Evolutionary conservation across 805 yeast genomes (phyloP).

Genomic region (Monosporozyma servazzii): DNA sequence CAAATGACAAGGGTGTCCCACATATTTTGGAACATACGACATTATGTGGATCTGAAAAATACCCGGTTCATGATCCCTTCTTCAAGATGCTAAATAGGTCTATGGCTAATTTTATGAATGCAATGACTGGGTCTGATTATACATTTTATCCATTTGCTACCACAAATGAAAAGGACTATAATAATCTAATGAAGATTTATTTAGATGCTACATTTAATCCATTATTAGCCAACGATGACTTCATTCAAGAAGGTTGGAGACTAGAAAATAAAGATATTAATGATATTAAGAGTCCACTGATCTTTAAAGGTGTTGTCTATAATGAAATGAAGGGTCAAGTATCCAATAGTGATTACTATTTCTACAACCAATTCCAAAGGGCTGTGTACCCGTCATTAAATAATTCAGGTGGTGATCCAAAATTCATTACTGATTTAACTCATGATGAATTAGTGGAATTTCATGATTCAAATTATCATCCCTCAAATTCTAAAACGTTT

Average conservation of each 20-base stretch:
- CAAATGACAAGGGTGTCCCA: slow-evolving; percentile 90
- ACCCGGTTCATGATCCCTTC: slow-evolving; percentile 94
- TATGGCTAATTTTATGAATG: slow-evolving; percentile 94
- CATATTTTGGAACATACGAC: slow-evolving; percentile 96
- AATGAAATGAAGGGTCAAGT: slow-evolving; percentile 98
- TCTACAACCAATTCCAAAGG: slow-evolving; percentile 76
- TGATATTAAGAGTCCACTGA: slow-evolving; percentile 52
- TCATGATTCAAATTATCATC: slow-evolving; percentile 73
- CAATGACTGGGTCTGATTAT: slow-evolving; percentile 96
- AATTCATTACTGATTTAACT: slow-evolving; percentile 58
- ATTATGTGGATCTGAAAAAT: slow-evolving; percentile 83
- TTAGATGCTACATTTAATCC: slow-evolving; percentile 84
- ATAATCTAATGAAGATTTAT: slow-evolving; percentile 78
- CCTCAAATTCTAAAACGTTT: slow-evolving; percentile 78
- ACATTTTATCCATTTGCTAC: slow-evolving; percentile 96
- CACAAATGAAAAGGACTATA: slow-evolving; percentile 72
- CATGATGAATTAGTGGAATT: slow-evolving; percentile 72
- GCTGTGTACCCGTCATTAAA: slow-evolving; percentile 74
- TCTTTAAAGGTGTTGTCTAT: slow-evolving; percentile 90
- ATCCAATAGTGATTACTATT: slow-evolving; percentile 78
- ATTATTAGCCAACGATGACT: slow-evolving; percentile 65
- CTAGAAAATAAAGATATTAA: slow-evolving; percentile 59
- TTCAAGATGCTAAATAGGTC: slow-evolving; percentile 94
- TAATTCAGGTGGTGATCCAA: slow-evolving; percentile 93
- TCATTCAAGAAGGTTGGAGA: slow-evolving; percentile 96